Conservation (phyloP, 805 yeast species). For the Crinitomyces ghanaensis region DNA sequence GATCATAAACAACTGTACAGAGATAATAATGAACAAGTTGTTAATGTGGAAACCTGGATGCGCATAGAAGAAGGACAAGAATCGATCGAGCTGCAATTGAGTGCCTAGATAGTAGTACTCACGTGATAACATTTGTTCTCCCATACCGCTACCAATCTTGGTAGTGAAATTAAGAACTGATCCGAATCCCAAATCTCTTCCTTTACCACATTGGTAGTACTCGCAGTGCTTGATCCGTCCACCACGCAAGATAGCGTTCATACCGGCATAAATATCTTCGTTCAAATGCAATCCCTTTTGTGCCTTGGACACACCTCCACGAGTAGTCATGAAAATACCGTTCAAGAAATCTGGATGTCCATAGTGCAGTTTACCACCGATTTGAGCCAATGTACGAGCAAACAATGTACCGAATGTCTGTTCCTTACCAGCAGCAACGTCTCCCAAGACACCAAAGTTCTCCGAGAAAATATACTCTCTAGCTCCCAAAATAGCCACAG, state of each 20-base stretch:
- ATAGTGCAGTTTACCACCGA: constrained; percentile 76
- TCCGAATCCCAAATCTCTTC: constrained; percentile 75
- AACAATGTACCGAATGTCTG: constrained; percentile 80
- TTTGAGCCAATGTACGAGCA: constrained; percentile 69
- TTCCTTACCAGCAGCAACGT: constrained; percentile 81
- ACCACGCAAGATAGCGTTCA: constrained; percentile 66
- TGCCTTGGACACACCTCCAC: constrained; percentile 83
- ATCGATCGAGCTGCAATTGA: constrained; percentile 65
- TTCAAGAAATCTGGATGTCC: constrained; percentile 82
- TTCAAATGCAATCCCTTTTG: constrained; percentile 74
- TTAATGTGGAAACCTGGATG: constrained; percentile 82
- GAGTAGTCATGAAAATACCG: constrained; percentile 63
- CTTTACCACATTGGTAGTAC: constrained; percentile 78
- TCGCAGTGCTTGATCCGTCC: constrained; percentile 80
- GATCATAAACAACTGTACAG: constrained; percentile 51
- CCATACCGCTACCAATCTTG: constrained; percentile 86
- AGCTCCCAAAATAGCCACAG: constrained; percentile 77
- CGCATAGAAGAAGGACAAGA: constrained; percentile 70
- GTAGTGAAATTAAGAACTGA: constrained; percentile 74
- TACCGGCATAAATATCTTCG: constrained; percentile 81
- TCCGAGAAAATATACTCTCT: constrained; percentile 77
- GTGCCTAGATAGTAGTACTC: constrained; percentile 73
- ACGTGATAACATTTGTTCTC: constrained; percentile 74
- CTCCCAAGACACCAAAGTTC: constrained; percentile 71
- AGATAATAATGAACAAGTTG: constrained; percentile 60